Base-by-base conservation (phyloP, 1,284 basidiomycete species). In the Microbotryum saponariae region DNA sequence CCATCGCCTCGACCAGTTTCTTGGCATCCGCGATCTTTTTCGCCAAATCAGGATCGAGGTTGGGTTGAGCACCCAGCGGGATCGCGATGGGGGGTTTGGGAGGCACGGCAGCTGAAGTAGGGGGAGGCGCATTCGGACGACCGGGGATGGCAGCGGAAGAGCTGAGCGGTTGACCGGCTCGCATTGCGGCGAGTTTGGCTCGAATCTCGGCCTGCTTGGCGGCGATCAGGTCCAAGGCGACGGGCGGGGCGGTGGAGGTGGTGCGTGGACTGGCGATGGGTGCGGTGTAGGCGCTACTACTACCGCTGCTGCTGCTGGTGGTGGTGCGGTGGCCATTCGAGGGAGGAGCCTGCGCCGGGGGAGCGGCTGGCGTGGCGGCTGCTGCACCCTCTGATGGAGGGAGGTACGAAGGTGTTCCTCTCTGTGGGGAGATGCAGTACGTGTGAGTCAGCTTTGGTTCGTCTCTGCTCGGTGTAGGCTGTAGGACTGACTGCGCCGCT, bases 11-110 rank as follows among this genome's bases (percentile, higher is more conserved):
- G 10, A 72, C 70, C 48, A 66, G 64, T 46, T 66, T 56, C 60
- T 66, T 69, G 18, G 70, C 70, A 51, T 73, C 72, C n/a, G 70
- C 72, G n/a, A 71, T 69, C 47, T 68, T 69, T 25, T 57, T 61
- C 18, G 70, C 67, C 20, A 69, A 51, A 18, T 63, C 63, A 0
- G 61, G 60, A 20, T 68, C 66, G 20, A 65, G 45, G 27, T 57
- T 61, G 1, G 64, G 56, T 46, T 42, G 47, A 25, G 64, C 57
- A 5, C 50, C 21, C 2, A 60, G 57, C 2, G 62, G 62, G 4
- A 55, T 56, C 7, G 65, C 12, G 12, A 51, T 12, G 67, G 61
- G 23, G 50, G 37, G 14, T 44, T 46, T 1, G 58, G 53, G 44
- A 56, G 61, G 21, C 5, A 58, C 7, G 1, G 56, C 44, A 14